Evolutionary conservation across 768 basidiomycete genomes (phyloP).

Genomic region (Tylopilus balloui): DNA sequence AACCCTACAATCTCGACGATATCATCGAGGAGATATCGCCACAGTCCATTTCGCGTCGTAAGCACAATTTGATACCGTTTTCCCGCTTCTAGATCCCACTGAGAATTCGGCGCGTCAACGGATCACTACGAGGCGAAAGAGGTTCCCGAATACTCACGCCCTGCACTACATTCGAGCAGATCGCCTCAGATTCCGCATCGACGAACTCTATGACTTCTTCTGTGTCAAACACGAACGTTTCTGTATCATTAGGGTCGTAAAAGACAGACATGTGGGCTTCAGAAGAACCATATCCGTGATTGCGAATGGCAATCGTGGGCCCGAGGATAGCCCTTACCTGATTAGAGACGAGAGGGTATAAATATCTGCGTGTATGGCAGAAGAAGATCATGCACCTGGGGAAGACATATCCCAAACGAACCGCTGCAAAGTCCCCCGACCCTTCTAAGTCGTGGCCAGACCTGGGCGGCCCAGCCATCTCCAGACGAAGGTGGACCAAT

Average conservation of each 20-base stretch:
- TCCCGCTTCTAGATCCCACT: constrained; percentile 12
- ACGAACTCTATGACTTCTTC: constrained; percentile 11
- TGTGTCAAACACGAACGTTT: constrained; percentile 7
- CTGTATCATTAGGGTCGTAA: constrained; percentile 3
- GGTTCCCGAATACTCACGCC: not conserved
- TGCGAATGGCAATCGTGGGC: constrained; percentile 7
- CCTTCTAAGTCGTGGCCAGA: constrained; percentile 12
- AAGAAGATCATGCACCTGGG: not conserved
- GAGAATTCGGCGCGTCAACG: not conserved
- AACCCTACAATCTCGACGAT: not conserved
- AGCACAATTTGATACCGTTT: constrained; percentile 7
- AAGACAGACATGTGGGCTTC: constrained; percentile 3
- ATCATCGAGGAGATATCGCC: constrained; percentile 15
- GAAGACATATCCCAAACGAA: constrained; percentile 8
- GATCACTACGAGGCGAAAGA: not conserved
- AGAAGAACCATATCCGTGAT: constrained; percentile 10
- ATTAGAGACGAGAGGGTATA: not conserved
- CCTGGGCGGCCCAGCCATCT: constrained; percentile 12
- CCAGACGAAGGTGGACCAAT: constrained; percentile 13
- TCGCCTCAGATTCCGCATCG: not conserved
- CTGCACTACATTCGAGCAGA: not conserved
- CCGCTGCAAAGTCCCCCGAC: constrained; percentile 12
- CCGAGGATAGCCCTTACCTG: constrained; percentile 9
- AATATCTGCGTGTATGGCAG: not conserved
- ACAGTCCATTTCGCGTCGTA: constrained; percentile 14